phyloP scores from a whole-genome alignment of 2,329 filamentous ascomycete genomes.

The Periglandula ipomoeae region DNA sequence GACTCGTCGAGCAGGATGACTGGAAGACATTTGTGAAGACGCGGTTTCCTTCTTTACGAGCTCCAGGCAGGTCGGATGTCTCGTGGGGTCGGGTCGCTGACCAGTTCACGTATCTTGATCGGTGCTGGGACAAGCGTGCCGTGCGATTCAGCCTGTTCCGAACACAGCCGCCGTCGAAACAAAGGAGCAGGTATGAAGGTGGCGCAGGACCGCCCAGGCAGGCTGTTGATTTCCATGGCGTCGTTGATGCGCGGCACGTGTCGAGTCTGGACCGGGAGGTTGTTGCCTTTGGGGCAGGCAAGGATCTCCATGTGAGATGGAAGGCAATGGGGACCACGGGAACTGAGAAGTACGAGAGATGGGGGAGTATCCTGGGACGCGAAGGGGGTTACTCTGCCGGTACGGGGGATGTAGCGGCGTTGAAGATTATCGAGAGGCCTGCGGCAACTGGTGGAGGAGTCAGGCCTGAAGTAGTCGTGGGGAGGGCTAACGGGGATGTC shows the following conservation, averaged over 20 bases:
- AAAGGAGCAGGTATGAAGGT: conserved; percentile 11
- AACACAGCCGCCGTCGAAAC: not conserved
- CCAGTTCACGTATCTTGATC: conserved; percentile 39
- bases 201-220: conserved; percentile 20
- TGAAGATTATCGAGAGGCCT: conserved; percentile 32
- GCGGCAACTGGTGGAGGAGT: conserved; percentile 3
- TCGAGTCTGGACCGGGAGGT: conserved; percentile 32
- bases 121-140: conserved; percentile 42
- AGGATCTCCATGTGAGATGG: conserved; percentile 37
- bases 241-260: conserved; percentile 35
- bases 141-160: conserved; percentile 26
- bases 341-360: too few relatives aligned
- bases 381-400: conserved; percentile 31
- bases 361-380: conserved; percentile 30
- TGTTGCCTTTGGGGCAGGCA: conserved; percentile 41
- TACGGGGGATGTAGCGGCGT: conserved; percentile 39
- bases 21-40: conserved; percentile 41
- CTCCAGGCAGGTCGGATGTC: conserved; percentile 18
- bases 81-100: conserved; percentile 32
- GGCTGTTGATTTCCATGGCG: conserved; percentile 33
- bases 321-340: too few relatives aligned
- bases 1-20: conserved; percentile 30
- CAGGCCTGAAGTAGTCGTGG: conserved; percentile 30
- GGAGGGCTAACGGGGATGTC: conserved; percentile 41
- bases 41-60: conserved; percentile 32